phyloP scores from a whole-genome alignment of 331 rosid species.

The Cucumis variabilis region DNA sequence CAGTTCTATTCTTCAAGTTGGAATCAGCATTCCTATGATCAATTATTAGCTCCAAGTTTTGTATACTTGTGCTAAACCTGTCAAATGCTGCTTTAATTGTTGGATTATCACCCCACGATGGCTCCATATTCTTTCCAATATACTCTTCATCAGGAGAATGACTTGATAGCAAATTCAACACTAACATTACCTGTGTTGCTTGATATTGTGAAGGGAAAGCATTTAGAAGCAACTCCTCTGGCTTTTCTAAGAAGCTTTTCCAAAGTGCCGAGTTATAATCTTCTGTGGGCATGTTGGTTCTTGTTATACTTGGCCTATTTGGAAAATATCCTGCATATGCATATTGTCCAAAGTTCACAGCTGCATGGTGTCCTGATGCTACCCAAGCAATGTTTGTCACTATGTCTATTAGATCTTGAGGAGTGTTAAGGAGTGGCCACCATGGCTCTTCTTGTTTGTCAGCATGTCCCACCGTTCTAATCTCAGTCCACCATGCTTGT shows the following conservation, averaged over 20 bases:
- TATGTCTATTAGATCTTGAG: slow-evolving; percentile 27
- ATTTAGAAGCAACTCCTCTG: slow-evolving; percentile 50
- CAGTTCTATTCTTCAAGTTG: slow-evolving; percentile 21
- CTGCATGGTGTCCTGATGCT: slow-evolving; percentile 41
- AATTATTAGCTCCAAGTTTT: background rate
- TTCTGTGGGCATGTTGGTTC: slow-evolving; percentile 61
- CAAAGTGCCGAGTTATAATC: slow-evolving; percentile 35
- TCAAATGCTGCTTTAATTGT: slow-evolving; percentile 10
- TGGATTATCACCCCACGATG: background rate
- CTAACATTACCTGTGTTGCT: slow-evolving; percentile 38
- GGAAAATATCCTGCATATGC: slow-evolving; percentile 71
- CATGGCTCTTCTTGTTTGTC: slow-evolving; percentile 31
- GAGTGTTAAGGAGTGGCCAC: slow-evolving; percentile 41
- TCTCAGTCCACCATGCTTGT: slow-evolving; percentile 37
- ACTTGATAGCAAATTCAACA: background rate
- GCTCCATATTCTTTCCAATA: slow-evolving; percentile 11
- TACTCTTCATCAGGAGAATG: slow-evolving; percentile 18
- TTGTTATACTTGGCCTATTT: slow-evolving; percentile 55
- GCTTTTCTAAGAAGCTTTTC: slow-evolving; percentile 53
- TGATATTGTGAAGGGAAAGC: slow-evolving; percentile 70
- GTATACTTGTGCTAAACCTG: background rate
- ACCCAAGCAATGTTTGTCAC: slow-evolving; percentile 68
- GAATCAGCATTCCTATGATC: background rate
- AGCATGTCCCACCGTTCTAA: slow-evolving; percentile 37
- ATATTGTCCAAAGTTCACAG: background rate